Conservation (phyloP, 768 basidiomycete species). For the Tulasnella sp. region DNA sequence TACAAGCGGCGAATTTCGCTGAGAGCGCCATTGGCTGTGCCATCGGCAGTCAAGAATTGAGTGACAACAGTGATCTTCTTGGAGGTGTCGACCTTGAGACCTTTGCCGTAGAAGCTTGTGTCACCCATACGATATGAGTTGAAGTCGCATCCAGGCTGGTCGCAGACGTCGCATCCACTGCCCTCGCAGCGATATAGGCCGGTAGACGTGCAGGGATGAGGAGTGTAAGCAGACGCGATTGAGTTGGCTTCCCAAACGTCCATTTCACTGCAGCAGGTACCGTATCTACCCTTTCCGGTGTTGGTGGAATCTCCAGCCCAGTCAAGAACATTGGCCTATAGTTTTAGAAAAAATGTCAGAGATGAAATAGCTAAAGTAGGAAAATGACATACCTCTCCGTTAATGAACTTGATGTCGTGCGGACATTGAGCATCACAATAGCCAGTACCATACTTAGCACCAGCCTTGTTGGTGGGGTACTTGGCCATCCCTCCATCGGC, state of each 20-base stretch:
- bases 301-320: conserved; percentile 32
- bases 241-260: conserved; percentile 49
- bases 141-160: conserved; percentile 48
- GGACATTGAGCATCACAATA: conserved; percentile 56
- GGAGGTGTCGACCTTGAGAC: conserved; percentile 39
- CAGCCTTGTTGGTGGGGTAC: conserved; percentile 41
- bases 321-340: conserved; percentile 36
- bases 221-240: conserved; percentile 38
- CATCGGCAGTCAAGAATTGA: conserved; percentile 40
- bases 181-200: conserved; percentile 35
- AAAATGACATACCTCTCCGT: conserved; percentile 33
- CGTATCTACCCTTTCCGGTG: conserved; percentile 34
- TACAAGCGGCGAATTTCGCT: conserved; percentile 33
- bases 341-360: neutral
- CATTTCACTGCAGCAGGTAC: conserved; percentile 47
- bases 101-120: conserved; percentile 35
- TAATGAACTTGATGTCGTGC: conserved; percentile 46
- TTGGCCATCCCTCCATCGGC: conserved; percentile 40
- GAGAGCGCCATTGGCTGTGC: conserved; percentile 36
- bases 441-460: conserved; percentile 48
- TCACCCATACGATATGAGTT: conserved; percentile 47
- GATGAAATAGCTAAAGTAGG: neutral
- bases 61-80: conserved; percentile 44
- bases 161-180: conserved; percentile 29
- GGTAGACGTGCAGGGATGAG: conserved; percentile 35